Conservation (phyloP, 108 stramenopile genomes). For the Cylindrotheca closterium region DNA sequence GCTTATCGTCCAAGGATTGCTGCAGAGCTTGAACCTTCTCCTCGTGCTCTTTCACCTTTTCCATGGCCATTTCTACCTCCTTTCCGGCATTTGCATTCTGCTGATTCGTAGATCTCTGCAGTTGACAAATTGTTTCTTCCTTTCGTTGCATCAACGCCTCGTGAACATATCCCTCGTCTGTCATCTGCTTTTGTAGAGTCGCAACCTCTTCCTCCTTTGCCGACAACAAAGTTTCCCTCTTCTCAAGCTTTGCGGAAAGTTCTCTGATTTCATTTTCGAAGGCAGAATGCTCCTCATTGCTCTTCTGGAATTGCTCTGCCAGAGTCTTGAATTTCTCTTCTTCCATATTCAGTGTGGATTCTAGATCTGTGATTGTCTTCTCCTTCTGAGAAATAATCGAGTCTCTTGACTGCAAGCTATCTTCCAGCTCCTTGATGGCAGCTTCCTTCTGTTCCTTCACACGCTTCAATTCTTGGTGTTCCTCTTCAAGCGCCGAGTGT, state of each 20-base stretch:
- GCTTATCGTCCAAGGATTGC: neutral
- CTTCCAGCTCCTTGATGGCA: neutral
- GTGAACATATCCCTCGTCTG: neutral
- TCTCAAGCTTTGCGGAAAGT: neutral
- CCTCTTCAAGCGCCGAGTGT: neutral
- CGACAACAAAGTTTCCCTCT: neutral
- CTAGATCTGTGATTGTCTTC: neutral
- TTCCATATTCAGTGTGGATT: neutral
- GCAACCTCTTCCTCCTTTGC: neutral
- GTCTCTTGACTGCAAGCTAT: neutral
- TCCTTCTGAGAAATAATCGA: neutral
- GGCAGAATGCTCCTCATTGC: neutral
- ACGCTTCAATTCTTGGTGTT: neutral
- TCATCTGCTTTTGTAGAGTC: neutral
- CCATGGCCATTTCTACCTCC: neutral
- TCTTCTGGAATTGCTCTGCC: neutral
- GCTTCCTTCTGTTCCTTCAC: neutral
- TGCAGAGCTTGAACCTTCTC: neutral
- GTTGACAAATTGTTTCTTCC: neutral
- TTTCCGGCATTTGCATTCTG: neutral
- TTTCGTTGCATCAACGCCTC: neutral
- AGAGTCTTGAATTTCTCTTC: neutral
- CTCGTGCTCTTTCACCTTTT: neutral
- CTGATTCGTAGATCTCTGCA: neutral
- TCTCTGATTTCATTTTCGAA: neutral